These are phyloP conservation scores for Plasmodium fragile DNA, from an alignment of 169 alveolate genomes.

Conservation along the genomic window DNA sequence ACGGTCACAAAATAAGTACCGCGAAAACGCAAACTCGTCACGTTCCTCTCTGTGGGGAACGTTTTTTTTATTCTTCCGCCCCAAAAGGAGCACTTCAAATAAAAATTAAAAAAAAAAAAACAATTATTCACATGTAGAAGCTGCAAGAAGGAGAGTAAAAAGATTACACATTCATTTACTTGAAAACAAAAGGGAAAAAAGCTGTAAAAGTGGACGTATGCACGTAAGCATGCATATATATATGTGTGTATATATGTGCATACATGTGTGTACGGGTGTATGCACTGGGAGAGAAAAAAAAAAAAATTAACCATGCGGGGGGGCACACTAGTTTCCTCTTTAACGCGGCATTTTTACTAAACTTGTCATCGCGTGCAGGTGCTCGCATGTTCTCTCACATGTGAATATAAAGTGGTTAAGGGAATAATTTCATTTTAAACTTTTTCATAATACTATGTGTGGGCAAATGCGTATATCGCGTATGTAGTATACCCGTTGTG, in stretches of 20 bases:
- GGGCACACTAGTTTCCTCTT: not conserved
- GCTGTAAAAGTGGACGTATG: not conserved
- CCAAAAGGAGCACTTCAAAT: not conserved
- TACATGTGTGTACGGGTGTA: conserved; percentile 8
- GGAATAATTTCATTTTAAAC: not conserved
- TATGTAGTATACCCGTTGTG: not conserved
- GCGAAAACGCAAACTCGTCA: not conserved
- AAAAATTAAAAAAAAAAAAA: conserved; percentile 4
- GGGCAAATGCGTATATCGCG: not conserved
- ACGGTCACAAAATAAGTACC: not conserved
- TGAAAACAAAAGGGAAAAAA: not conserved
- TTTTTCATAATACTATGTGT: not conserved
- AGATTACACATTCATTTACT: not conserved
- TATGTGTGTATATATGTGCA: not conserved
- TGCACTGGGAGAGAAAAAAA: not conserved
- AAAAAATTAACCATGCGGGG: not conserved
- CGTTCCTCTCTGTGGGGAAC: not conserved
- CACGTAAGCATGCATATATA: not conserved
- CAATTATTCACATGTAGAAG: not conserved
- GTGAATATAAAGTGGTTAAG: not conserved
- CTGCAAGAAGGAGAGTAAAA: not conserved
- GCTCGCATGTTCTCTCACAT: not conserved
- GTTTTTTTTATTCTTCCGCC: not conserved
- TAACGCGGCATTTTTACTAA: not conserved
- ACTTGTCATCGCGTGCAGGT: not conserved